phyloP scores from a whole-genome alignment of 164 flowering plant species.

The Tetracentron sinense region DNA sequence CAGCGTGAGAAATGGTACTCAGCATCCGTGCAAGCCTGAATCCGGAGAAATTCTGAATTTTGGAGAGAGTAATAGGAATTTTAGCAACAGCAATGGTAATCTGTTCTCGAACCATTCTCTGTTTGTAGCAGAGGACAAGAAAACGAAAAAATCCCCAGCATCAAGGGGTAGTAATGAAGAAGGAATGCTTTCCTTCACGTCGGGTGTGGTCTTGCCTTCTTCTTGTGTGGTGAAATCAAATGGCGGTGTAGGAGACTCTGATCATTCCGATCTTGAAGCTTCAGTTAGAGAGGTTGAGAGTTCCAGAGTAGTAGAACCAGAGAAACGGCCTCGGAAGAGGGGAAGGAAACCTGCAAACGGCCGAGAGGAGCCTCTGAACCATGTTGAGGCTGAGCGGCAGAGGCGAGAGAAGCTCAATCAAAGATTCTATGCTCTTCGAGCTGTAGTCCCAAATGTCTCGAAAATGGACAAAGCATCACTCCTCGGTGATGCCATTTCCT shows the following conservation, averaged over 20 bases:
- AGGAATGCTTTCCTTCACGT: constrained; percentile 72
- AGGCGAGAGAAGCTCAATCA: constrained; percentile 95
- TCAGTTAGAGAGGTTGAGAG: constrained; percentile 71
- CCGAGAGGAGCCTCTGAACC: constrained; percentile 86
- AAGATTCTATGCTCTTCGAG: constrained; percentile 79
- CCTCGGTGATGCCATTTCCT: constrained; percentile 79
- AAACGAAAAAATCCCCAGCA: constrained; percentile 42
- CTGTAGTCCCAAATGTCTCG: constrained; percentile 93
- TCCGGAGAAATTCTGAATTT: constrained; percentile 78
- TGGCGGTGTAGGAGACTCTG: constrained; percentile 55
- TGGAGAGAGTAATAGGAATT: constrained; percentile 56
- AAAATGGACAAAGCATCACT: constrained; percentile 98
- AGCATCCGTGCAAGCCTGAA: constrained; percentile 50
- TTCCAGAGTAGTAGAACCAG: constrained; percentile 56
- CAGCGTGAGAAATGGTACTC: constrained; percentile 22
- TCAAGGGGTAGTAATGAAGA: constrained; percentile 67
- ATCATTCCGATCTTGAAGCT: constrained; percentile 85
- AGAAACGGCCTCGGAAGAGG: constrained; percentile 72
- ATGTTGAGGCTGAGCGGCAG: constrained; percentile 92
- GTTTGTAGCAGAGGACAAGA: constrained; percentile 32
- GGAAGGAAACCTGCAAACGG: constrained; percentile 96
- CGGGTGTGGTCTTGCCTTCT: constrained; percentile 59
- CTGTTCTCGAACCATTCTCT: constrained; percentile 35
- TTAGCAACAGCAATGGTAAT: constrained; percentile 26
- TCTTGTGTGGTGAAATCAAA: constrained; percentile 35